A percentile compares a stretch with the other conserved stretches of the same genome.
phyloP scores from a whole-genome alignment of 768 basidiomycete genomes.

The Strobilomyces dryophilus region DNA sequence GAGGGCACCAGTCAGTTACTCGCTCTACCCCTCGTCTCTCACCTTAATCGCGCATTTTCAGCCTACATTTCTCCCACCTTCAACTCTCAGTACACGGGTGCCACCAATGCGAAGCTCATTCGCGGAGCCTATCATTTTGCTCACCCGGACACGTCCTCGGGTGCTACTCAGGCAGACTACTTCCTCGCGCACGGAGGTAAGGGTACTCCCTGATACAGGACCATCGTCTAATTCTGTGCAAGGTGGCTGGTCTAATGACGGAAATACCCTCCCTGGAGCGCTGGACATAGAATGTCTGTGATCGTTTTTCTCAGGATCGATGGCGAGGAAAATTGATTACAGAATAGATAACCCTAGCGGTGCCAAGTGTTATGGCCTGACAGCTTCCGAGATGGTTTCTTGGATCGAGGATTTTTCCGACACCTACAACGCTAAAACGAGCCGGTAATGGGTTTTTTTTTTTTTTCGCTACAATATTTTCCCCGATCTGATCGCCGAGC shows the following conservation, averaged over 20 bases:
- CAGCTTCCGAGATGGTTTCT: slow-evolving; percentile 51
- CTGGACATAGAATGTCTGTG: slow-evolving; percentile 58
- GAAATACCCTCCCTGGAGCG: slow-evolving; percentile 59
- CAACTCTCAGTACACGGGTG: slow-evolving; percentile 50
- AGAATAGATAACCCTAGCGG: slow-evolving; percentile 48
- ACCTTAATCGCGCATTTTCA: slow-evolving; percentile 4
- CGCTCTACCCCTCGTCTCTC: neutral
- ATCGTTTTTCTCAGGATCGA: neutral
- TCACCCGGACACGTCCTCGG: slow-evolving; percentile 47
- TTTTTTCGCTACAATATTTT: neutral
- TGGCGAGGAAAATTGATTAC: neutral
- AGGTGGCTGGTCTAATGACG: slow-evolving; percentile 54
- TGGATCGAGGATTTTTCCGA: slow-evolving; percentile 62
- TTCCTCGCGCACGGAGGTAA: slow-evolving; percentile 55
- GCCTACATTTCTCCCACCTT: slow-evolving; percentile 31
- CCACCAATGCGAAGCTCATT: slow-evolving; percentile 52
- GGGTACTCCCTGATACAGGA: neutral
- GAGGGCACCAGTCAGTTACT: slow-evolving; percentile 48
- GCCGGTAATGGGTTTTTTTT: slow-evolving; percentile 33
- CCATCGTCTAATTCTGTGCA: neutral
- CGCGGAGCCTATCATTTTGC: slow-evolving; percentile 63
- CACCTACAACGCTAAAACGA: slow-evolving; percentile 48
- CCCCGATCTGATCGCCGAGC: neutral
- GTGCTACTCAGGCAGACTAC: slow-evolving; percentile 55
- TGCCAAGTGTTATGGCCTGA: slow-evolving; percentile 51